phyloP scores from a whole-genome alignment of 345 rosid genomes.

The Raphanus sativus region DNA sequence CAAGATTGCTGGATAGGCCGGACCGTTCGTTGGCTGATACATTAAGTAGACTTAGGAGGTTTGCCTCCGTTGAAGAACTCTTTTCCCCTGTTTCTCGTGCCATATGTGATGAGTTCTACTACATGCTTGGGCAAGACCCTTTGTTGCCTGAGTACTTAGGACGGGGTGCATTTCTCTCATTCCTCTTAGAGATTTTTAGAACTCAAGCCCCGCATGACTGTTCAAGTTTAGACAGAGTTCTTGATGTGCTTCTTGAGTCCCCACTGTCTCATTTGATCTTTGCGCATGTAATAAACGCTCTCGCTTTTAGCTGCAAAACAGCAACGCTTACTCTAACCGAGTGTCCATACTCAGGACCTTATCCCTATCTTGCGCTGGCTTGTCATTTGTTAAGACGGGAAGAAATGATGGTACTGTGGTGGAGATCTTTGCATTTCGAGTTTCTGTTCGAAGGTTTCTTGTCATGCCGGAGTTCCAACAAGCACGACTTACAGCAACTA shows the following conservation, averaged over 20 bases:
- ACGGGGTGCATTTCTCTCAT: constrained; percentile 73
- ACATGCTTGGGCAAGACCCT: constrained; percentile 54
- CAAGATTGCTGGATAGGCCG: constrained; percentile 66
- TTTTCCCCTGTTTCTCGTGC: constrained; percentile 67
- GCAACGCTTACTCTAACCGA: constrained; percentile 62
- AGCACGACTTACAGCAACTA: constrained; percentile 79
- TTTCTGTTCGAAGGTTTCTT: constrained; percentile 81
- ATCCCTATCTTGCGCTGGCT: constrained; percentile 79
- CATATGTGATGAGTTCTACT: constrained; percentile 72
- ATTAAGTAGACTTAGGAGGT: constrained; percentile 79
- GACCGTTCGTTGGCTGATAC: constrained; percentile 62
- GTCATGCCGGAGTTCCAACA: constrained; percentile 69
- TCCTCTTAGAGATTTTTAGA: constrained; percentile 74
- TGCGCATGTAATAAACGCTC: constrained; percentile 66
- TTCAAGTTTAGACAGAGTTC: constrained; percentile 66
- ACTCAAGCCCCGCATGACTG: constrained; percentile 74
- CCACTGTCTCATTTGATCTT: constrained; percentile 57
- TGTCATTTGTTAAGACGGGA: constrained; percentile 78
- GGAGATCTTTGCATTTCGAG: constrained; percentile 76
- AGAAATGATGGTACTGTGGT: constrained; percentile 82
- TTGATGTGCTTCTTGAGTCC: constrained; percentile 63
- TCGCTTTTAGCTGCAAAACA: constrained; percentile 79
- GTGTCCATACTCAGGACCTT: constrained; percentile 93
- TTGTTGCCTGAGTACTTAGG: constrained; percentile 64
- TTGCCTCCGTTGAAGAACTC: constrained; percentile 66